Conservation (phyloP, 768 basidiomycete genomes). For the Hemileccinum impolitum region DNA sequence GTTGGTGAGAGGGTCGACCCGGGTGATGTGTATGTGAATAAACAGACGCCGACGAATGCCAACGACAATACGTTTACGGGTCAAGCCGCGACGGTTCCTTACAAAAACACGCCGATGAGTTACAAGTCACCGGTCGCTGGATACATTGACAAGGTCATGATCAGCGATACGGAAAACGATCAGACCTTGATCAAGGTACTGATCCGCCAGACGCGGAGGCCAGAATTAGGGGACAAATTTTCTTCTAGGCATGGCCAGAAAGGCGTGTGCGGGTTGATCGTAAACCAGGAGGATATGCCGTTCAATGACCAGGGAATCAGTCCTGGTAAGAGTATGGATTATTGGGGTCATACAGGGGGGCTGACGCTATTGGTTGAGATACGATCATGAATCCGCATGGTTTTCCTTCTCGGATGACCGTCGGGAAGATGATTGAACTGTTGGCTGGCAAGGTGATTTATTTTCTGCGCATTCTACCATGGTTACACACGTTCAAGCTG, state of each 20-base stretch:
- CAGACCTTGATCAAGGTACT: constrained; percentile 96
- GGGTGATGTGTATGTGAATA: constrained; percentile 93
- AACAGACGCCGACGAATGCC: constrained; percentile 94
- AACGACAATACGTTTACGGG: constrained; percentile 87
- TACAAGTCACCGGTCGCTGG: constrained; percentile 95
- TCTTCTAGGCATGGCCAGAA: constrained; percentile 98
- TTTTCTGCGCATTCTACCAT: background rate
- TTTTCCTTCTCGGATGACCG: constrained; percentile 99
- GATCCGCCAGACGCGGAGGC: constrained; percentile 93
- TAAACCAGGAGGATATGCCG: constrained; percentile 98
- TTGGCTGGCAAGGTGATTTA: constrained; percentile 81
- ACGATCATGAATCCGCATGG: constrained; percentile 99
- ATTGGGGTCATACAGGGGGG: constrained; percentile 3
- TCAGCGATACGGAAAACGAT: constrained; percentile 95
- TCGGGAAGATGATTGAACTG: constrained; percentile 99
- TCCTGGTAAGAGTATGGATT: constrained; percentile 57
- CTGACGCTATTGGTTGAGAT: constrained; percentile 47
- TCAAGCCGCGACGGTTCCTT: constrained; percentile 77
- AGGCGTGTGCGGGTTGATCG: constrained; percentile 97
- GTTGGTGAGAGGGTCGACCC: constrained; percentile 94
- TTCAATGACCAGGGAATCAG: constrained; percentile 97
- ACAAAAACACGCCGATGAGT: constrained; percentile 87
- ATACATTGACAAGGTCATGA: constrained; percentile 96
- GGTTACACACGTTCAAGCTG: constrained; percentile 3
- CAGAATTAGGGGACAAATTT: constrained; percentile 98